phyloP scores from a whole-genome alignment of 2,329 filamentous ascomycete genomes.

The Colletotrichum theobromicola region DNA sequence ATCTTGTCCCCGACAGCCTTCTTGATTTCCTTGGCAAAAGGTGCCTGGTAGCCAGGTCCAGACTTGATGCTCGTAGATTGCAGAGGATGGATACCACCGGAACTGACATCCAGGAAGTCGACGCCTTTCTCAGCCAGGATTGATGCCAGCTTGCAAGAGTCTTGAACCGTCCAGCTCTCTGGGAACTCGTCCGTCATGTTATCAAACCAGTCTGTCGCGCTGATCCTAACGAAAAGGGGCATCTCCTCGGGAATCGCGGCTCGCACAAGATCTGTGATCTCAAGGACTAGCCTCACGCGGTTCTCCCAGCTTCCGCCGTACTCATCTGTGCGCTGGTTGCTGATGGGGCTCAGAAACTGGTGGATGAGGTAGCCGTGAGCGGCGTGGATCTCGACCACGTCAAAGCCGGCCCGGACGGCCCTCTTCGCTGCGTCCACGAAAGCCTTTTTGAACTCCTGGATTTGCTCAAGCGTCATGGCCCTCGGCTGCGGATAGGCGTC shows the following conservation, averaged over 20 bases:
- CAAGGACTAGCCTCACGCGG: conserved; percentile 69
- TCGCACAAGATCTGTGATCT: conserved; percentile 68
- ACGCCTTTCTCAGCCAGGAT: conserved; percentile 70
- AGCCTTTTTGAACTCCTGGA: conserved; percentile 65
- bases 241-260: conserved; percentile 67
- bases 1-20: conserved; percentile 68
- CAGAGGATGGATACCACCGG: conserved; percentile 66
- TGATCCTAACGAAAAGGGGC: conserved; percentile 76
- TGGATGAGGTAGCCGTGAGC: conserved; percentile 82
- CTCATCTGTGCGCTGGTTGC: conserved; percentile 71
- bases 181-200: conserved; percentile 54
- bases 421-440: conserved; percentile 61
- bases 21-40: conserved; percentile 74
- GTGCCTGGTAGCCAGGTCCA: conserved; percentile 73
- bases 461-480: conserved; percentile 70
- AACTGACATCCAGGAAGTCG: conserved; percentile 77
- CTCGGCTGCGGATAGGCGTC: conserved; percentile 64
- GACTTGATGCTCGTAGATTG: conserved; percentile 56
- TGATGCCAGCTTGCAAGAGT: conserved; percentile 67
- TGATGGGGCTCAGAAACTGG: conserved; percentile 70
- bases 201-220: conserved; percentile 79
- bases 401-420: conserved; percentile 69
- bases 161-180: conserved; percentile 70
- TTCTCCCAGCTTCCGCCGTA: conserved; percentile 78
- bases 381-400: conserved; percentile 74